A percentile compares a stretch with the other conserved stretches of the same genome.
These are phyloP conservation scores for Bretziella fagacearum DNA, from an alignment of 2,329 filamentous ascomycete species.

Conservation along the genomic window DNA sequence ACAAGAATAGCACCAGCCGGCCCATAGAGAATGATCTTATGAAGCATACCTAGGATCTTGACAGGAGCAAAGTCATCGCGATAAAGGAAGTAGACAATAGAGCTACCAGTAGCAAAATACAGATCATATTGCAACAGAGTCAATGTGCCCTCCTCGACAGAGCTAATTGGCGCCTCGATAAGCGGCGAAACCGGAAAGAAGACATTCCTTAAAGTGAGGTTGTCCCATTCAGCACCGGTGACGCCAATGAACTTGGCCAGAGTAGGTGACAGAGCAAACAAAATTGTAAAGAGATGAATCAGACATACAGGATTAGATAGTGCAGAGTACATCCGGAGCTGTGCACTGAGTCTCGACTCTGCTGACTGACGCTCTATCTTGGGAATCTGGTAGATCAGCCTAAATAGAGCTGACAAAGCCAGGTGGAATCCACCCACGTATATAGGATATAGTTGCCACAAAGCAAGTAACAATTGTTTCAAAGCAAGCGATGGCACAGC, in stretches of 20 bases:
- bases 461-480: slow-evolving; percentile 16
- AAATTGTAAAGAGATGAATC: slow-evolving; percentile 10
- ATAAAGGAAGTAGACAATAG: slow-evolving; percentile 7
- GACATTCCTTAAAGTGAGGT: no score
- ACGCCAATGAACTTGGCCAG: not conserved
- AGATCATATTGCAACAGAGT: slow-evolving; percentile 18
- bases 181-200: slow-evolving; percentile 15
- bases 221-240: slow-evolving; percentile 3
- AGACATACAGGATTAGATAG: slow-evolving; percentile 8
- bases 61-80: not conserved
- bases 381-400: slow-evolving; percentile 1
- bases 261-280: slow-evolving; percentile 9
- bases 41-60: slow-evolving; percentile 1
- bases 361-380: not conserved
- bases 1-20: slow-evolving; percentile 11
- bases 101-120: slow-evolving; percentile 15
- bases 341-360: not conserved
- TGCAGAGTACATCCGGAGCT: slow-evolving; percentile 13
- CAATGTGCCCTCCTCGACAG: slow-evolving; percentile 13
- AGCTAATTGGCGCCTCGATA: slow-evolving; percentile 4
- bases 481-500: slow-evolving; percentile 13
- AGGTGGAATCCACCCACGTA: slow-evolving; percentile 15
- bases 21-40: slow-evolving; percentile 8
- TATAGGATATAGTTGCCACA: slow-evolving; percentile 18
- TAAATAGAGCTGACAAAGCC: slow-evolving; percentile 6